Evolutionary conservation across 2,329 filamentous ascomycete genomes (phyloP).

Genomic region (Penicillium paneum): DNA sequence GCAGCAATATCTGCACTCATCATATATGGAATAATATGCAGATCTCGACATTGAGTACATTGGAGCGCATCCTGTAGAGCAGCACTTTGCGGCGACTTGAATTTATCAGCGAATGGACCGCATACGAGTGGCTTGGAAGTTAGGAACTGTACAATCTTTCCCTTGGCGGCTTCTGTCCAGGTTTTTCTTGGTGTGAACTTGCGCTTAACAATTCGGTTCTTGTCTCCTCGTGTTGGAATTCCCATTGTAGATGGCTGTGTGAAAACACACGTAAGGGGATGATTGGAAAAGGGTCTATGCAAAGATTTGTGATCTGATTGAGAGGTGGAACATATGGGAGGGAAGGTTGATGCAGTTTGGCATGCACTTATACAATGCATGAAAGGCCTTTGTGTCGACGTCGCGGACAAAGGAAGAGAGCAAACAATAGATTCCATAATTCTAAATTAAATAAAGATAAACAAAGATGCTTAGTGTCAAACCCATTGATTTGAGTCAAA

Average conservation of each 20-base stretch:
- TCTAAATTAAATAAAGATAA: background rate
- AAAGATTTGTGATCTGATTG: background rate
- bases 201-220: background rate
- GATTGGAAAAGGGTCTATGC: background rate
- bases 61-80: conserved; percentile 27
- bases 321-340: background rate
- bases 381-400: background rate
- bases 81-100: background rate
- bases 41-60: conserved; percentile 24
- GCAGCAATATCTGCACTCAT: conserved; percentile 17
- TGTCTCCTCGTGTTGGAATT: background rate
- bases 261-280: background rate
- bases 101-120: background rate
- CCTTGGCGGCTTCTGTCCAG: background rate
- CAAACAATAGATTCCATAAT: background rate
- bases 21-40: conserved; percentile 11
- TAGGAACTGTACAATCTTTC: background rate
- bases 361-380: conserved; percentile 3
- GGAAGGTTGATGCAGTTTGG: background rate
- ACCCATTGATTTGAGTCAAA: background rate
- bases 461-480: background rate
- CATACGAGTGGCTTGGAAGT: background rate
- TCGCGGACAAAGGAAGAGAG: background rate
- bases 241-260: background rate
- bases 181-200: background rate